phyloP scores from a whole-genome alignment of 139 green algal species.

The Chlamydomonas sphaeroides region DNA sequence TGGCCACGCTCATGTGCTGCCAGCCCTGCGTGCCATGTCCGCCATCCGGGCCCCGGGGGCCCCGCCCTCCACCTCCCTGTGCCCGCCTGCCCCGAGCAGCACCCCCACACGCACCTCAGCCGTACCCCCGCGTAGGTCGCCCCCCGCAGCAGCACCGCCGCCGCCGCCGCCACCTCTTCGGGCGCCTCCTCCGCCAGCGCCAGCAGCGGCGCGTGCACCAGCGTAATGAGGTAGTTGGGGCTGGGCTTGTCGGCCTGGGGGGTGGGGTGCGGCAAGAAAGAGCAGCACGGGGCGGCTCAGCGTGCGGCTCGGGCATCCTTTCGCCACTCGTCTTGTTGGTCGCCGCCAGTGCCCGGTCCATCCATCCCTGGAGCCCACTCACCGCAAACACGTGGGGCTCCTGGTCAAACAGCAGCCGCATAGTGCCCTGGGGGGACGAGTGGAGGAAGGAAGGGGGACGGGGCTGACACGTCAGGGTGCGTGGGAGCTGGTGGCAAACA shows the following conservation, averaged over 20 bases:
- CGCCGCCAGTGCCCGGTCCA: neutral
- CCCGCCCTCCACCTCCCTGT: neutral
- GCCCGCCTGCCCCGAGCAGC: neutral
- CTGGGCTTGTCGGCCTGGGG: neutral
- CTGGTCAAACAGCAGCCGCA: constrained; percentile 20
- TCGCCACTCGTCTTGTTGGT: neutral
- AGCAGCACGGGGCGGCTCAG: neutral
- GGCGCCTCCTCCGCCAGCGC: neutral
- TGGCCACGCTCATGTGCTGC: too few relatives aligned
- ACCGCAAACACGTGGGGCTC: constrained; percentile 23
- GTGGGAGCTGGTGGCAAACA: too few relatives aligned
- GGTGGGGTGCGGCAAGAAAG: neutral
- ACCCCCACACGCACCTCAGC: neutral
- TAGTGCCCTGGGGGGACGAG: neutral
- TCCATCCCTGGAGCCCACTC: too few relatives aligned
- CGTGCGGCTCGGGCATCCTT: neutral
- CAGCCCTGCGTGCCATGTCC: neutral
- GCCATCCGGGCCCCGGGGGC: too few relatives aligned
- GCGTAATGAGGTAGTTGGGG: constrained; percentile 30
- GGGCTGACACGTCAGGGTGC: too few relatives aligned
- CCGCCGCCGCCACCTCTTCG: neutral
- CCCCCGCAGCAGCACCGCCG: constrained; percentile 7
- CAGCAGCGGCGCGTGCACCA: constrained; percentile 13
- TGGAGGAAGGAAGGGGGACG: neutral
- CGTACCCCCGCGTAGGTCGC: neutral